Base-by-base conservation (phyloP, 148 eudicot species). In the Vaccinium darrowii region DNA sequence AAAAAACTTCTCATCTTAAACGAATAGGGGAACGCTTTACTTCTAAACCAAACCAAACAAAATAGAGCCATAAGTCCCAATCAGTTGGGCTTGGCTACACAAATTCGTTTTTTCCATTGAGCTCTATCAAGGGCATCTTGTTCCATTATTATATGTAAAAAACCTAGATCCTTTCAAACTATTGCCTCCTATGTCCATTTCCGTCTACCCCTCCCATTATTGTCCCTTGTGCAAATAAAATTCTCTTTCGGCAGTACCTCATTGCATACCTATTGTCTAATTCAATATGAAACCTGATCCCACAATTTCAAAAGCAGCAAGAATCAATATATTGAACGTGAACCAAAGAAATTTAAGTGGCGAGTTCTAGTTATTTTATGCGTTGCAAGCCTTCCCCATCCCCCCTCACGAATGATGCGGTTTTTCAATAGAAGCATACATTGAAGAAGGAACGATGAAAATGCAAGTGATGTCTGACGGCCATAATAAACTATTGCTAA, bases 301-400 rank as follows among this genome's bases (percentile, higher is more conserved):
- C 10, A 65, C 72, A 65, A 23, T 30, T 65, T 65, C 72, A 65
- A 65, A 65, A 23, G 72, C 71, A n/a, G 71, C 71, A 65, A 65
- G 30, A n/a, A 65, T 65, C 71, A 23, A n/a, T 65, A 10, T n/a
- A 65, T 65, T 65, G 30, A 65, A 14, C 33, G 23, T 65, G 72
- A 65, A 54, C 15, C 72, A 23, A 23, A 65, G 69, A 65, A 65
- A 23, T 65, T n/a, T 9, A 21, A 65, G 27, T 23, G 72, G 27
- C 6, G 13, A 65, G 30, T 65, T 23, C 72, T 23, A 25, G 21
- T n/a, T 65, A 21, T 60, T 65, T n/a, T n/a, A 9, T 65, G 72
- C 4, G 33, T 65, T 65, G 9, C 30, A 65, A 65, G 72, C 72
- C 72, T 65, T 65, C 72, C 72, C 72, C 72, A 65, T 10, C 30